Base-by-base conservation (phyloP, 305 asterid species). In the Stenogyne calaminthoides region DNA sequence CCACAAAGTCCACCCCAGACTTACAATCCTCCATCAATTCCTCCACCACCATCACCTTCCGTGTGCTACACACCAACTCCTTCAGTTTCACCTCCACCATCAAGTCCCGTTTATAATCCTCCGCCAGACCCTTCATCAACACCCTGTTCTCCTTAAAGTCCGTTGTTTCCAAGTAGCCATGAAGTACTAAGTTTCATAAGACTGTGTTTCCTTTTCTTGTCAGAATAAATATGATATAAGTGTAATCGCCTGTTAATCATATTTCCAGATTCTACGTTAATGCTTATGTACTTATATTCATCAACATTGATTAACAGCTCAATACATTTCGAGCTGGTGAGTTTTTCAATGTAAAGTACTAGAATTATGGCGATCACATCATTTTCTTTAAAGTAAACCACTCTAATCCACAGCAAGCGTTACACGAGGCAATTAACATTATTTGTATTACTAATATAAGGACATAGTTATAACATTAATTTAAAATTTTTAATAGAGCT, bases 1-100 rank as follows among this genome's bases (percentile, higher is more conserved):
- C 66, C 78, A 66, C 0, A 58, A 22, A 59, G 20, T 29, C 69
- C 70, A 18, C 27, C 29, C 4, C 72, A 71, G 4, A 22, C 57
- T 16, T 60, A 63, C 19, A 12, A 29, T 15, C 63, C 70, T 12
- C 74, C 81, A 25, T 25, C 29, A 25, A 25, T n/a, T 0, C 6
- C 9, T 73, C 46, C 67, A 15, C 67, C 67, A 2, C 66, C 46
- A 32, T 3, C 58, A 15, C 14, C 2, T 15, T 9, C 40, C 4
- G 18, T 7, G 6, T 39, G 62, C 39, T 5, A 36, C 11, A 22
- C 40, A 8, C 68, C 73, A 32, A 67, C 5, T 3, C 22, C 65
- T 59, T 29, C 65, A 59, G 0, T 6, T 59, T 29, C 65, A 59
- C 16, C 22, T 16, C 71, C 52, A 7, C 37, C 72, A 36, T 3